Base-by-base conservation (phyloP, 306 rosid genomes). In the Morella rubra region DNA sequence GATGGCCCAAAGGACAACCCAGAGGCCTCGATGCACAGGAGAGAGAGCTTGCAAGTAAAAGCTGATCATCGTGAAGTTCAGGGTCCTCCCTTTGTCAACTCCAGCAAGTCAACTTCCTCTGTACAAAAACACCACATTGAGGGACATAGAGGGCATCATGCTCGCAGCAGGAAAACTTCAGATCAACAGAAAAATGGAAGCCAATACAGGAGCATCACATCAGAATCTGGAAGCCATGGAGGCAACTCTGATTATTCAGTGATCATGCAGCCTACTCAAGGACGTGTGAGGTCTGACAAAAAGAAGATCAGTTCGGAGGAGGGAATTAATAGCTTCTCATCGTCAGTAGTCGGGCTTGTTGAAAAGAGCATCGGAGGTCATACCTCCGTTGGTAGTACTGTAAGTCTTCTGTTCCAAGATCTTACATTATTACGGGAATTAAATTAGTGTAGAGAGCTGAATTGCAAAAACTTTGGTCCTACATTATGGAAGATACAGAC, bases 1-100 rank as follows among this genome's bases (percentile, higher is more conserved):
- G 83, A 85, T 51, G 89, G 85, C 8, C 89, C 90, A 0, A 81
- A 84, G 70, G 77, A 81, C 20, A 86, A 86, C 52, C 87, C 86
- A 1, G 86, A 82, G 76, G 80, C 80, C 46, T 86, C 79, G 75
- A 46, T 40, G 56, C 4, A 5, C 42, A 71, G 8, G 54, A 40
- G 5, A 45, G 11, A 32, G 10, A 32, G 19, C 5, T 1, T 5
- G 46, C 59, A 54, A n/a, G 1, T 19, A 0, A 44, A 10, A 8
- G 55, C 42, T 8, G 75, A 9, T 72, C 0, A 5, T 22, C 62
- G 32, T 32, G 12, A 44, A 44, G 47, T 24, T 5, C 52, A 60
- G 60, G 55, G 4, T 40, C 73, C 77, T 10, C 71, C 15, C 61
- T 14, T 19, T 2, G 15, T 51, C 72, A 6, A 40, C 40, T 15